Percentiles rank a stretch among this genome's conserved stretches.
These are phyloP conservation scores for Penicillium sp. DNA, from an alignment of 2,329 filamentous ascomycete genomes.

Conservation along the genomic window DNA sequence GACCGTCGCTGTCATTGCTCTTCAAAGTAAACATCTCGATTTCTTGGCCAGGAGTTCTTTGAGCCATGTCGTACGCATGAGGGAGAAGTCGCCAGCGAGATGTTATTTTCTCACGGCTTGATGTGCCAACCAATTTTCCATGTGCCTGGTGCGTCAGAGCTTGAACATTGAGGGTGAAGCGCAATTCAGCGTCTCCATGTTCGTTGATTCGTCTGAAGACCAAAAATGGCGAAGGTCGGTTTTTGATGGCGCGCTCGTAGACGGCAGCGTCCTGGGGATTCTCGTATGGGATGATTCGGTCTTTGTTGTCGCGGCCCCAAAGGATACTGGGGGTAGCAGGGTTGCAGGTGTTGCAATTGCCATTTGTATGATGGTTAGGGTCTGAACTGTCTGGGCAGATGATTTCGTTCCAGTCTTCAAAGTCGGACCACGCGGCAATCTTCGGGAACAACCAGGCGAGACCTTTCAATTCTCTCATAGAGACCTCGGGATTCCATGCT, in stretches of 20 bases:
- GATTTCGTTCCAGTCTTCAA: conserved; percentile 25
- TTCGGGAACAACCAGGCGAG: conserved; percentile 30
- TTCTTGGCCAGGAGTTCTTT: conserved; percentile 20
- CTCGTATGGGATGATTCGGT: conserved; percentile 41
- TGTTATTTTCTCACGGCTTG: conserved; percentile 16
- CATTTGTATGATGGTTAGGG: not conserved
- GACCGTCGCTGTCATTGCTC: conserved; percentile 36
- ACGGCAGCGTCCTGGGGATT: conserved; percentile 43
- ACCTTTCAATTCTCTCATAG: conserved; percentile 18
- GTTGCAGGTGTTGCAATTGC: conserved; percentile 25
- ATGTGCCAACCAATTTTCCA: conserved; percentile 19
- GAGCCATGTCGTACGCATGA: conserved; percentile 33
- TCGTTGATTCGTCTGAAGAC: conserved; percentile 31
- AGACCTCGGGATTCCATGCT: conserved; percentile 22
- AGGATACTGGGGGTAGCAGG: conserved; percentile 28
- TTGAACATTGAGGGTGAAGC: conserved; percentile 33
- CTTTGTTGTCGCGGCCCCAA: conserved; percentile 27
- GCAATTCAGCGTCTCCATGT: conserved; percentile 30
- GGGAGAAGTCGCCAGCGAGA: conserved; percentile 43
- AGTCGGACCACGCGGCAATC: conserved; percentile 19
- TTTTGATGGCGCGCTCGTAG: conserved; percentile 47
- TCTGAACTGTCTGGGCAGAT: not conserved
- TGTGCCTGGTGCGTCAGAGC: conserved; percentile 32
- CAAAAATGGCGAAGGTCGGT: conserved; percentile 37
- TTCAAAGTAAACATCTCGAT: conserved; percentile 33